phyloP scores from a whole-genome alignment of 2,329 filamentous ascomycete species.

The Periglandula ipomoeae region DNA sequence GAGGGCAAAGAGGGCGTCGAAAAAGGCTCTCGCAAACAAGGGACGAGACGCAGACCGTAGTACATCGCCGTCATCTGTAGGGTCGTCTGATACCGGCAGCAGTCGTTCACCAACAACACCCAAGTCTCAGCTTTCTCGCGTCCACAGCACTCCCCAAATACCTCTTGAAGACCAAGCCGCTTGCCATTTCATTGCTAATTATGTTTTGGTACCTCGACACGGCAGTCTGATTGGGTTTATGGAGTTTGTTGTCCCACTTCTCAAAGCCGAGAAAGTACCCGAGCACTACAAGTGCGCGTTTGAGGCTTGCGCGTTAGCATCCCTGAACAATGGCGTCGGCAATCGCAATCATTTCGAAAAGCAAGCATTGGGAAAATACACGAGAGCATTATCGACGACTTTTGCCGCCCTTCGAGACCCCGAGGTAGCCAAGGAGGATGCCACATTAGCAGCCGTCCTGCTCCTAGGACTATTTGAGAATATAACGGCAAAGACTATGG shows the following conservation, averaged over 20 bases:
- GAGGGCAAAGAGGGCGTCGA: constrained; percentile 47
- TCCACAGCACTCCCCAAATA: constrained; percentile 28
- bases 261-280: constrained; percentile 33
- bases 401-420: constrained; percentile 45
- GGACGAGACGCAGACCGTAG: constrained; percentile 16
- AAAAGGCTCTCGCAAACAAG: constrained; percentile 33
- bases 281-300: constrained; percentile 48
- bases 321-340: constrained; percentile 41
- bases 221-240: constrained; percentile 46
- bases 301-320: constrained; percentile 49
- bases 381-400: constrained; percentile 42
- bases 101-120: constrained; percentile 10
- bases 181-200: constrained; percentile 54
- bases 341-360: constrained; percentile 23
- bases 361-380: constrained; percentile 42
- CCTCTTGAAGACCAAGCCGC: constrained; percentile 45
- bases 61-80: constrained; percentile 10
- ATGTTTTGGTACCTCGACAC: constrained; percentile 43
- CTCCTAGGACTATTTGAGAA: constrained; percentile 53
- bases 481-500: constrained; percentile 45
- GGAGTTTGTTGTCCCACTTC: constrained; percentile 48
- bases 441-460: constrained; percentile 49
- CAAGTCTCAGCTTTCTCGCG: constrained; percentile 12
- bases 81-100: constrained; percentile 8
- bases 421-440: constrained; percentile 40